Evolutionary conservation across 371 early-diverging fungal species (phyloP), one percentile per base, ranked within the genome.

Genomic region (Saksenaea vasiformis): DNA sequence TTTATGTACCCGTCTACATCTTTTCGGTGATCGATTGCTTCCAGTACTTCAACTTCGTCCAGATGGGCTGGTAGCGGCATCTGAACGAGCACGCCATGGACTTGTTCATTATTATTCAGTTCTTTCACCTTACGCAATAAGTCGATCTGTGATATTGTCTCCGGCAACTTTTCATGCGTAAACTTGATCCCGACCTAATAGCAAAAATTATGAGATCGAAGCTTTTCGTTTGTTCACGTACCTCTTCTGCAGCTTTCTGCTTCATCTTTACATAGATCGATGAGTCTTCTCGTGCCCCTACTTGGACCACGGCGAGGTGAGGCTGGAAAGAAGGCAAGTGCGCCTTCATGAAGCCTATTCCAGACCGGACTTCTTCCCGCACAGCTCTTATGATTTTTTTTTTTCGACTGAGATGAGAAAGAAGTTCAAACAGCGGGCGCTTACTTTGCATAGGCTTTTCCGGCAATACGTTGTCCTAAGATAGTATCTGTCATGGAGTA

Each of bases 51-150:
- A 57, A 77, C 74, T 66, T 94, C 93, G 68, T 88, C 86, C 58
- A 96, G 79, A 62, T 90, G 90, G 8, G 73, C 70, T n/a, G 97
- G 95, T n/a, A 97, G 78, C n/a, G 98, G 98, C 70, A 96, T 82
- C 76, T 98, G 98, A 39, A 98, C 95, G 5, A 98, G 77, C 60
- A 98, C 89, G 28, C 98, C 97, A 67, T 96, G 96, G 27, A 95
- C 82, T 13, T 66, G 28, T 2, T 85, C 84, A 70, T 95, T 91
- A 53, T 85, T 74, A 70, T 97, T 97, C 39, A 98, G 72, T 11
- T 74, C 66, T 14, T 83, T 70, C 41, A 94, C 85, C 26, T 73
- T 68, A 27, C 61, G 67, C 43, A 92, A 60, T 55, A 95, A 66
- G 41, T 85, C 77, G 17, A 34, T 13, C 67, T 85, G 84, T 22